Conservation (phyloP, 331 rosid genomes). For the Erythrophleum ivorense region DNA sequence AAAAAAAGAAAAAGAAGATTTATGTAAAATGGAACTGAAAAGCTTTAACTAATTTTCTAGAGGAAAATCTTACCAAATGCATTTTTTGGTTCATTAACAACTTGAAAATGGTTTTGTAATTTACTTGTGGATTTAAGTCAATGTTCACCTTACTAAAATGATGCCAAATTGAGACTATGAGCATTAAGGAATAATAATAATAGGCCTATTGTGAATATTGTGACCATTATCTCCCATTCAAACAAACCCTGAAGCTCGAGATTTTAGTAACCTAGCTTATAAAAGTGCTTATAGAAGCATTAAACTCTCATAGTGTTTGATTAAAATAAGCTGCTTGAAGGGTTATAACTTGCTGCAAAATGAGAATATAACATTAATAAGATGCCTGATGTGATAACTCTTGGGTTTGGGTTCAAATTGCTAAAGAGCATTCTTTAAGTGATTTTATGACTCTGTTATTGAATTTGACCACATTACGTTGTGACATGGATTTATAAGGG, state of each 20-base stretch:
- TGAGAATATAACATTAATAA: background rate
- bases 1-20: background rate
- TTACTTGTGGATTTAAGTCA: background rate
- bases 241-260: background rate
- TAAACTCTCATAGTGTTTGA: background rate
- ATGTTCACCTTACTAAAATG: background rate
- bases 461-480: slow-evolving; percentile 73
- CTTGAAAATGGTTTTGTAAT: too few relatives aligned
- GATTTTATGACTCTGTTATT: slow-evolving; percentile 71
- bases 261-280: background rate
- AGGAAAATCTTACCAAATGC: too few relatives aligned
- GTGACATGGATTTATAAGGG: slow-evolving; percentile 85
- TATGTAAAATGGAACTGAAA: too few relatives aligned
- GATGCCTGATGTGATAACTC: slow-evolving; percentile 27
- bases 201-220: background rate
- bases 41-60: too few relatives aligned
- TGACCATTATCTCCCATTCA: background rate
- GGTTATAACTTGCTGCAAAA: background rate
- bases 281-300: background rate
- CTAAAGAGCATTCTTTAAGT: slow-evolving; percentile 82
- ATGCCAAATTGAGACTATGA: background rate
- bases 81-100: too few relatives aligned
- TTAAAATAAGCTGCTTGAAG: slow-evolving; percentile 4
- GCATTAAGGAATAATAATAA: background rate
- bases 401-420: slow-evolving; percentile 30